Evolutionary conservation across 169 alveolate species (phyloP).

Genomic region (Babesia ovata): DNA sequence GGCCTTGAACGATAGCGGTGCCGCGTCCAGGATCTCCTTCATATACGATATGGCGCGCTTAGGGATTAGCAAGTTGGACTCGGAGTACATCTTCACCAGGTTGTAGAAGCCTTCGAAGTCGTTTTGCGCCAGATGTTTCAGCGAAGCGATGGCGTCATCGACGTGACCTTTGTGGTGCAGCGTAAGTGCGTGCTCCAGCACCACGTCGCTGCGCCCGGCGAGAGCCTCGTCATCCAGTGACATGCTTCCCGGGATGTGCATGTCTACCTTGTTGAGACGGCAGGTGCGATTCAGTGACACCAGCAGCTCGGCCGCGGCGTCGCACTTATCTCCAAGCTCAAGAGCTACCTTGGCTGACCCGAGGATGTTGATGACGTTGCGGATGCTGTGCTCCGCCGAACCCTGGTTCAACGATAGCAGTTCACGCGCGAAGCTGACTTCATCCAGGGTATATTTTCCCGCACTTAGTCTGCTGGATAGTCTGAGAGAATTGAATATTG

Average conservation of each 20-base stretch:
- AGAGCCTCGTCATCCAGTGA: conserved; percentile 23
- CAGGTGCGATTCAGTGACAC: conserved; percentile 38
- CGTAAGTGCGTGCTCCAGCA: conserved; percentile 46
- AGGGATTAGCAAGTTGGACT: conserved; percentile 48
- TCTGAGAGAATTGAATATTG: conserved; percentile 28
- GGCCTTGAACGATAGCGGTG: conserved; percentile 56
- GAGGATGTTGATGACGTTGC: conserved; percentile 25
- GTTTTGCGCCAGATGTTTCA: conserved; percentile 12
- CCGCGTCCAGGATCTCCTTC: conserved; percentile 30
- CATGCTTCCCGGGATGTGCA: conserved; percentile 49
- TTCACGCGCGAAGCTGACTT: conserved; percentile 25
- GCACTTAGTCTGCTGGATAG: conserved; percentile 17
- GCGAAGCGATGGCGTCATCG: conserved; percentile 34
- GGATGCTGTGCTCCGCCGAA: neutral
- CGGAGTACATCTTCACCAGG: conserved; percentile 51
- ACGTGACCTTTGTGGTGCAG: conserved; percentile 44
- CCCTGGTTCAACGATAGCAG: conserved; percentile 5
- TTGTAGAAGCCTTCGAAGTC: conserved; percentile 56
- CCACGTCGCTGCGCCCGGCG: conserved; percentile 24
- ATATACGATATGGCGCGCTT: conserved; percentile 48
- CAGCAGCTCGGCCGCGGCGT: conserved; percentile 38
- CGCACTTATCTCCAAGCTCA: conserved; percentile 33
- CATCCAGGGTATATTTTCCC: conserved; percentile 14
- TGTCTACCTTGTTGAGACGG: conserved; percentile 22
- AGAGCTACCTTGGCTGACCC: conserved; percentile 58